Conservation (phyloP, 768 basidiomycete species). For the Tylopilus plumbeoviolaceoides region DNA sequence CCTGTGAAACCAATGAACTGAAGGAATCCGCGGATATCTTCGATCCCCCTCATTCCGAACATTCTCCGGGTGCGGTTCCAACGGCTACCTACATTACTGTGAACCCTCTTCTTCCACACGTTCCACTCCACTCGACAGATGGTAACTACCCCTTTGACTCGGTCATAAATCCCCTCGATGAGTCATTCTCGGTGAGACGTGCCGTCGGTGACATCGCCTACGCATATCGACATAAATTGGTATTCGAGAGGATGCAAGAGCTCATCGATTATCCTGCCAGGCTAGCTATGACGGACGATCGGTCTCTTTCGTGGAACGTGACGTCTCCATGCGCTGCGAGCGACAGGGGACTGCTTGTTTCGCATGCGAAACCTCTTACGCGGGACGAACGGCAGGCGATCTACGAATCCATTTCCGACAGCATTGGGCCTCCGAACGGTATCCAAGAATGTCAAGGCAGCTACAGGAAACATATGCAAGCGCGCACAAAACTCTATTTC, state of each 20-base stretch:
- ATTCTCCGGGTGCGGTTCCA: slow-evolving; percentile 6
- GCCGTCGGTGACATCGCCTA: slow-evolving; percentile 29
- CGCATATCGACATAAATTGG: slow-evolving; percentile 22
- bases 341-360: slow-evolving; percentile 12
- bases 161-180: slow-evolving; percentile 21
- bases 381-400: slow-evolving; percentile 45
- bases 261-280: slow-evolving; percentile 14
- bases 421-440: slow-evolving; percentile 42
- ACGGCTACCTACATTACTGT: slow-evolving; percentile 16
- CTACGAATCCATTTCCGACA: slow-evolving; percentile 49
- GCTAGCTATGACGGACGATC: slow-evolving; percentile 8
- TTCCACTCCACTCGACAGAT: slow-evolving; percentile 2
- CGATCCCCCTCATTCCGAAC: slow-evolving; percentile 4
- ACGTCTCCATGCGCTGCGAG: slow-evolving; percentile 20
- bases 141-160: slow-evolving; percentile 13
- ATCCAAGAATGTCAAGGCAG: slow-evolving; percentile 50
- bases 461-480: slow-evolving; percentile 50
- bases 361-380: slow-evolving; percentile 32
- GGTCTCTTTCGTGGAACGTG: slow-evolving; percentile 10
- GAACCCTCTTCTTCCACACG: slow-evolving; percentile 25
- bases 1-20: too few relatives aligned
- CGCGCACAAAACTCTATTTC: slow-evolving; percentile 44
- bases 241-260: slow-evolving; percentile 28
- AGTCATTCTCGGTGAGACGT: slow-evolving; percentile 24
- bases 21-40: slow-evolving; percentile 5